Evolutionary conservation across 129 eudicot species (phyloP).

Genomic region (Flaveria linearis): DNA sequence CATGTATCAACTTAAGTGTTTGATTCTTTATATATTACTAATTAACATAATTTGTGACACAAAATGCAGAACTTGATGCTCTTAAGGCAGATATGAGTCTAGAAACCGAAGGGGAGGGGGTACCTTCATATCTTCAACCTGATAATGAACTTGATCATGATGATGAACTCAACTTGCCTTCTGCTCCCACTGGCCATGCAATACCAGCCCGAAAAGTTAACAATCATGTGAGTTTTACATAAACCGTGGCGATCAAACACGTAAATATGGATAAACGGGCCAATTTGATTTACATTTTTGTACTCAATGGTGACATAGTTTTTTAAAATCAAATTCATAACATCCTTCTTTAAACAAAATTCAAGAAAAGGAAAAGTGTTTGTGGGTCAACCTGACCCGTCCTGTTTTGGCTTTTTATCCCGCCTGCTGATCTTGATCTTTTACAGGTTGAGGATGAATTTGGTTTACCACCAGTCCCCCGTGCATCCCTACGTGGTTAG

Average conservation of each 20-base stretch:
- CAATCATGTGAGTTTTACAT: slow-evolving; percentile 39
- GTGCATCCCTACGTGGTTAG: slow-evolving; percentile 74
- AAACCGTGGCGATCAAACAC: background rate
- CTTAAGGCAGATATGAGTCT: slow-evolving; percentile 84
- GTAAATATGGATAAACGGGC: background rate
- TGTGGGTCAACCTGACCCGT: background rate
- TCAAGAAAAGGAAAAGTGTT: background rate
- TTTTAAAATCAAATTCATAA: background rate
- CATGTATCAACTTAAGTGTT: background rate
- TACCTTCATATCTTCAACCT: slow-evolving; percentile 88
- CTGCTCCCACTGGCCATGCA: slow-evolving; percentile 71
- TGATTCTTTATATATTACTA: background rate
- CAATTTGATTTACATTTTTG: background rate
- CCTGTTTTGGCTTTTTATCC: background rate
- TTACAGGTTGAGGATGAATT: slow-evolving; percentile 76
- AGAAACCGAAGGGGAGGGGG: slow-evolving; percentile 76
- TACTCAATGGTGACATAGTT: background rate
- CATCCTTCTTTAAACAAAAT: background rate
- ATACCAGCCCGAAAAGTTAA: slow-evolving; percentile 55
- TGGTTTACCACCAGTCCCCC: slow-evolving; percentile 80
- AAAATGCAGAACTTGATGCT: slow-evolving; percentile 77
- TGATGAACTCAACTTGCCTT: slow-evolving; percentile 73
- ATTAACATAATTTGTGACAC: background rate
- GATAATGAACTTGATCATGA: slow-evolving; percentile 61
- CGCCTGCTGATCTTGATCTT: slow-evolving; percentile 4